These are phyloP conservation scores for Phaeomoniella chlamydospora DNA, from an alignment of 2,329 filamentous ascomycete genomes.

Conservation along the genomic window DNA sequence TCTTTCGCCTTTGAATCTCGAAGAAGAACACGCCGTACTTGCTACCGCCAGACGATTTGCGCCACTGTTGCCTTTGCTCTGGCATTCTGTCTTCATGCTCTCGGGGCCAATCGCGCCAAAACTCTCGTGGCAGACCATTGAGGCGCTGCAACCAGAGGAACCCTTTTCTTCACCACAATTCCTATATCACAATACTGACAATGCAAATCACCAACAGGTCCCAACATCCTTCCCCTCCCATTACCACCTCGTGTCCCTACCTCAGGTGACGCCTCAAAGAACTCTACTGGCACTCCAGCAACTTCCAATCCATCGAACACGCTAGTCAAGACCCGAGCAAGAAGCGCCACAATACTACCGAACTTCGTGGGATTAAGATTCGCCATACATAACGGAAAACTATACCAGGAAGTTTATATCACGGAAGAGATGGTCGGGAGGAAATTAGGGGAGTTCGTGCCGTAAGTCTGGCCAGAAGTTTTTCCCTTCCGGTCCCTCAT, in stretches of 20 bases:
- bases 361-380: constrained; percentile 86
- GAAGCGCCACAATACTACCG: constrained; percentile 76
- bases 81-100: too few relatives aligned
- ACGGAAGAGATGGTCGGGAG: constrained; percentile 95
- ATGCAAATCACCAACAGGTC: too few relatives aligned
- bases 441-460: constrained; percentile 83
- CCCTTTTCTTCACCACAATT: too few relatives aligned
- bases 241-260: constrained; percentile 26
- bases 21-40: too few relatives aligned
- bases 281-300: background rate
- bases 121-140: too few relatives aligned
- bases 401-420: constrained; percentile 66
- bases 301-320: constrained; percentile 35
- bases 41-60: too few relatives aligned
- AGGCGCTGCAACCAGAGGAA: too few relatives aligned
- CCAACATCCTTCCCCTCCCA: constrained; percentile 22
- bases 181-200: too few relatives aligned
- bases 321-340: constrained; percentile 51
- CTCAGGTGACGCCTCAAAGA: constrained; percentile 40
- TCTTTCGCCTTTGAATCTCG: too few relatives aligned
- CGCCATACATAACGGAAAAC: constrained; percentile 83
- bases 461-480: constrained; percentile 41
- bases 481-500: too few relatives aligned
- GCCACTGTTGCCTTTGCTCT: too few relatives aligned
- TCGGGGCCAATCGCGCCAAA: too few relatives aligned